Evolutionary conservation across 139 green algal genomes (phyloP).

Genomic region (Closterium sp.): DNA sequence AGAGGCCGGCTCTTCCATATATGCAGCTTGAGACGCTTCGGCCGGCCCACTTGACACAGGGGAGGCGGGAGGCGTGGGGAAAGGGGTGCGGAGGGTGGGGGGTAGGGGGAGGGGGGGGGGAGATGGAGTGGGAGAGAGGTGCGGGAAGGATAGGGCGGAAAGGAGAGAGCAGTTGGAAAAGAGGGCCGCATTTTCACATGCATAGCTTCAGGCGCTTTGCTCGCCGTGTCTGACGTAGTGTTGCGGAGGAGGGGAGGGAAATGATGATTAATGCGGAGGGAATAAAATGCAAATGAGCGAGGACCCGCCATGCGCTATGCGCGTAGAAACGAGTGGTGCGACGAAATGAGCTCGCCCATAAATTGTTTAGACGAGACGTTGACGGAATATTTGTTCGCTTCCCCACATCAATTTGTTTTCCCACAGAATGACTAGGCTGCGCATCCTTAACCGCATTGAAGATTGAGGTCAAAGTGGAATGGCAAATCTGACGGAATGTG

Average conservation of each 20-base stretch:
- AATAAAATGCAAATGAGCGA: neutral
- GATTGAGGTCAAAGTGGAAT: neutral
- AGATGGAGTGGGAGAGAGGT: no score
- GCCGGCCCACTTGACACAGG: no score
- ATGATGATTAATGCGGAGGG: no score
- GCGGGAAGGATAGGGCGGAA: no score
- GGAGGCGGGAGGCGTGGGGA: no score
- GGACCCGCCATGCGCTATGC: neutral
- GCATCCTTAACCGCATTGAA: neutral
- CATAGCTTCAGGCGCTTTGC: slow-evolving; percentile 19
- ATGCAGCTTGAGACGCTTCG: no score
- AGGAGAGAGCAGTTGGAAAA: neutral
- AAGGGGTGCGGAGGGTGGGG: no score
- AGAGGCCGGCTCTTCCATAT: neutral
- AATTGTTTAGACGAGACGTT: neutral
- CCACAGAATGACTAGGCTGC: neutral
- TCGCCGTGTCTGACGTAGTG: neutral
- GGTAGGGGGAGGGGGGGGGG: no score
- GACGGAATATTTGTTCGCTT: neutral
- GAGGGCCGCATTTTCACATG: neutral
- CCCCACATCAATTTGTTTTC: neutral
- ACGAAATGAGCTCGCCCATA: neutral
- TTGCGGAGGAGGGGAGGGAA: no score
- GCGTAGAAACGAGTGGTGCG: neutral
- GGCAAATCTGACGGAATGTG: neutral